A percentile compares a stretch with the other conserved stretches of the same genome.
These are phyloP conservation scores for Chenopodium album DNA, from an alignment of 148 eudicot genomes.

Conservation along the genomic window DNA sequence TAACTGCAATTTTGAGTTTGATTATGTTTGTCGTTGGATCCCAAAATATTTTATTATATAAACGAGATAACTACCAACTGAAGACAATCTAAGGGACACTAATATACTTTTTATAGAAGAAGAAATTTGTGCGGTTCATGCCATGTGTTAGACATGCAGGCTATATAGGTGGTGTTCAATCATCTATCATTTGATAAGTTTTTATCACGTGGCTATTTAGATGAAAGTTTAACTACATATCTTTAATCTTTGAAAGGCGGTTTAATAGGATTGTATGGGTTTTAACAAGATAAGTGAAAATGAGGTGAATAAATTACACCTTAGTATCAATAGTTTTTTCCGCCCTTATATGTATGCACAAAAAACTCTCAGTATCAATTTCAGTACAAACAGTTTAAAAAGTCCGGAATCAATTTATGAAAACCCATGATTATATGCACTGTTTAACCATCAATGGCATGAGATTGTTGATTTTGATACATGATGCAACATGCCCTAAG, in stretches of 20 bases:
- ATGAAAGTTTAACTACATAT: background rate
- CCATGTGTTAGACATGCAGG: slow-evolving; percentile 25
- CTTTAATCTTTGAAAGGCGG: background rate
- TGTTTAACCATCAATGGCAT: background rate
- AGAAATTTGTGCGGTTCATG: background rate
- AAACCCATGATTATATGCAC: background rate
- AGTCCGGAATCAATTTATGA: background rate
- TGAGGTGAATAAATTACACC: no score
- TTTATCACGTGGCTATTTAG: background rate
- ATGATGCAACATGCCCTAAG: background rate
- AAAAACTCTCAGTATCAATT: background rate
- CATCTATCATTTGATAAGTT: background rate
- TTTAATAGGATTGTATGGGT: no score
- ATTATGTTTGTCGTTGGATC: background rate
- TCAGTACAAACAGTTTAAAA: background rate
- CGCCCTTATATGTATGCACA: no score
- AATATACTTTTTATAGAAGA: background rate
- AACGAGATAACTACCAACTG: background rate
- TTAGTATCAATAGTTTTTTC: no score
- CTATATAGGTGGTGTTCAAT: background rate
- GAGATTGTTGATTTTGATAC: slow-evolving; percentile 1
- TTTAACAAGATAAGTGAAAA: no score
- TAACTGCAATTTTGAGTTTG: background rate
- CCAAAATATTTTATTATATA: background rate
- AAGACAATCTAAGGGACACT: background rate